phyloP scores from a whole-genome alignment of 1,284 basidiomycete genomes.

The Fomitopsis palustris region DNA sequence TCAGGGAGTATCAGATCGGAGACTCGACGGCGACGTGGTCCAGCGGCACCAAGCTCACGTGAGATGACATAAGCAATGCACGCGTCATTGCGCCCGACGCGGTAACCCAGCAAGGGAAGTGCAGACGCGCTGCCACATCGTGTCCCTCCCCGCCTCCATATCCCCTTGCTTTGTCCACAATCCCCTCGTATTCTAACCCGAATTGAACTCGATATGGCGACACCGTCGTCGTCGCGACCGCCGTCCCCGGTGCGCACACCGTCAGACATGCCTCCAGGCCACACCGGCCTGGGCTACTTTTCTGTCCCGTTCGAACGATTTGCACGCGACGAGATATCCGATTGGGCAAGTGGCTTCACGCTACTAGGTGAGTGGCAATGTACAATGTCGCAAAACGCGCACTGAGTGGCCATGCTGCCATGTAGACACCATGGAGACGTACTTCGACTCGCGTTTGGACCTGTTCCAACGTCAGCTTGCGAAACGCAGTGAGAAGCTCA shows the following conservation, averaged over 20 bases:
- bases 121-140: slow-evolving; percentile 3
- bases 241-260: slow-evolving; percentile 24
- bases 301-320: slow-evolving; percentile 51
- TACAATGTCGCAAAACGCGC: neutral
- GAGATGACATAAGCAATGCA: neutral
- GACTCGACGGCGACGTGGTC: neutral
- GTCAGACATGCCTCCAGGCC: slow-evolving; percentile 20
- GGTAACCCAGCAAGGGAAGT: neutral
- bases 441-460: slow-evolving; percentile 88
- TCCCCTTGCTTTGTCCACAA: slow-evolving; percentile 6
- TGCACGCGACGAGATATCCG: slow-evolving; percentile 47
- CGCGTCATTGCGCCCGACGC: slow-evolving; percentile 2
- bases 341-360: slow-evolving; percentile 63
- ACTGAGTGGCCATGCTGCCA: slow-evolving; percentile 10
- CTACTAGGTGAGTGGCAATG: slow-evolving; percentile 51
- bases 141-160: neutral
- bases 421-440: slow-evolving; percentile 84
- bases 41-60: neutral
- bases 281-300: slow-evolving; percentile 39
- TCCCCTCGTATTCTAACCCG: neutral
- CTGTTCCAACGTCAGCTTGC: slow-evolving; percentile 84
- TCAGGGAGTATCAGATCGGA: neutral
- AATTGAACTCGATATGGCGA: slow-evolving; percentile 21
- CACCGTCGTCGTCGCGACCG: slow-evolving; percentile 24
- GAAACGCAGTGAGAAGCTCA: slow-evolving; percentile 81